phyloP scores from a whole-genome alignment of 345 rosid species.

The Arabidopsis suecica region DNA sequence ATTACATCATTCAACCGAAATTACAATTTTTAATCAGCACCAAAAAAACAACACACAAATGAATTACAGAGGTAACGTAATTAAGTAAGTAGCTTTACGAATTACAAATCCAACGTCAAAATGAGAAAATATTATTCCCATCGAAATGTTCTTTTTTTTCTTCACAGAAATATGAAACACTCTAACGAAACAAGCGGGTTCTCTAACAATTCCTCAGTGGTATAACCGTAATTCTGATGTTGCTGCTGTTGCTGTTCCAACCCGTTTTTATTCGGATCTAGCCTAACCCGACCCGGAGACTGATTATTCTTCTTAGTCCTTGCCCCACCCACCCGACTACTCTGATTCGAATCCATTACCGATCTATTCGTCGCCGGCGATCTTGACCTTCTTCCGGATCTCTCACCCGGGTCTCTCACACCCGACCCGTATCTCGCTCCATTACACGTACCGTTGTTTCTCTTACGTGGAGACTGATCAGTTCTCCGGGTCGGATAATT shows the following conservation, averaged over 20 bases:
- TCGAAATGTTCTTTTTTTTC: background rate
- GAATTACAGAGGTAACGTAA: constrained; percentile 28
- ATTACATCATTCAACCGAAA: constrained; percentile 19
- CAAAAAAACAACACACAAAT: constrained; percentile 8
- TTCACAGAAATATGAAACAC: constrained; percentile 84
- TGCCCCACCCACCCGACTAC: constrained; percentile 57
- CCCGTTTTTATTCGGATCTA: constrained; percentile 43
- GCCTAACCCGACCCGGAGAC: constrained; percentile 68
- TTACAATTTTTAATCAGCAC: constrained; percentile 21
- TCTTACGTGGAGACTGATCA: constrained; percentile 61
- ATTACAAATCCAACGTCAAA: background rate
- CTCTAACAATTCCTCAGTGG: constrained; percentile 63
- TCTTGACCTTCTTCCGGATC: constrained; percentile 69
- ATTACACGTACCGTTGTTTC: constrained; percentile 40
- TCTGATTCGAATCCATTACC: constrained; percentile 42
- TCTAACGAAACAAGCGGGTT: constrained; percentile 87
- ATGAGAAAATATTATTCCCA: background rate
- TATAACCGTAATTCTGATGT: constrained; percentile 13
- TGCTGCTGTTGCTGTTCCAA: constrained; percentile 26
- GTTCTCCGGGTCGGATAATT: constrained; percentile 53
- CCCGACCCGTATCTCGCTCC: constrained; percentile 47
- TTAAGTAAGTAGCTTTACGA: constrained; percentile 6
- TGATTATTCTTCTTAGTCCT: constrained; percentile 52
- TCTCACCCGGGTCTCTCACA: constrained; percentile 62
- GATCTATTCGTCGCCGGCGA: constrained; percentile 76